Base-by-base conservation (phyloP, 257 asterid species). In the Solanum tarapatanum region DNA sequence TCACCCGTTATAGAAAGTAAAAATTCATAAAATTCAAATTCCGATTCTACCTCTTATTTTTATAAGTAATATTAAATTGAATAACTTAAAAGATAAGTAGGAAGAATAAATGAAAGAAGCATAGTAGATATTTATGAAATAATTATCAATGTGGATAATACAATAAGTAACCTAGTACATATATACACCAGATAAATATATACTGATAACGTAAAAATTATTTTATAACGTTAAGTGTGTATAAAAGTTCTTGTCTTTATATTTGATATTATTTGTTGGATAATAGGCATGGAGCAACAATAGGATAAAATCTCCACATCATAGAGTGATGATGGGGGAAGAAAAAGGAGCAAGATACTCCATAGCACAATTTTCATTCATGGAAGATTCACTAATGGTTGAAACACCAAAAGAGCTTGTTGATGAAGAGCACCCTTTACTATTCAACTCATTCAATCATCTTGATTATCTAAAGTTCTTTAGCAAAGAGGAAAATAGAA, bases 251-350 rank as follows among this genome's bases (percentile, higher is more conserved):
- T n/a, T 36, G 26, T 23, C n/a, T 32, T 72, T 33, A 37, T 77
- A 26, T 41, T 68, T 43, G 55, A 11, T 36, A 21, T 16, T 86
- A 21, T 70, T 70, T 0, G 3, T 28, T 58, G 82, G 72, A 68
- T 72, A 4, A 43, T 84, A 95, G 98, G 98, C 95, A 23, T 94
- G 98, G 98, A 93, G 98, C 94, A 94, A 94, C 41, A 82, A 91
- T 8, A 90, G 94, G 88, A 95, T 95, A 91, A 87, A 88, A 35
- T 93, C 98, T 19, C 93, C 96, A 3, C 91, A 84, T 39, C 96
- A 95, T 51, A 90, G 92, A 80, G 98, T 95, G 88, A 92, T 87
- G 3, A 92, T 87, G 3, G 93, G 92, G 95, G 93, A 89, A 87
- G 97, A 91, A 12, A 91, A 91, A 51, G 96, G 90, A 87, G 87